Base-by-base conservation (phyloP, 2,329 filamentous ascomycete species). In the Metarhizium brunneum region DNA sequence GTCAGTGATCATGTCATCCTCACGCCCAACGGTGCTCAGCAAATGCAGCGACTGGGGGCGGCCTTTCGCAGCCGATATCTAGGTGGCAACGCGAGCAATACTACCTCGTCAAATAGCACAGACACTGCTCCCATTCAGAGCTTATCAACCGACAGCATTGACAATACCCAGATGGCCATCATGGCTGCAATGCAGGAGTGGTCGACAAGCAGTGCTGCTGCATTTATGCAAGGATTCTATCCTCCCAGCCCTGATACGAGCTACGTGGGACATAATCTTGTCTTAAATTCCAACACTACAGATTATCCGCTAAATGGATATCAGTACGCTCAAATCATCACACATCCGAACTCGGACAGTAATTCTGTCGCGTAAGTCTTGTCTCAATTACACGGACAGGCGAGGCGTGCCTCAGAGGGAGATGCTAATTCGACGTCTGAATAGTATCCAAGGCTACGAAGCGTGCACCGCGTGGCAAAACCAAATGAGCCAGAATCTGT, bases 201-300 rank as follows among this genome's bases (percentile, higher is more conserved):
- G 64, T 65, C 92, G 36, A 81, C 84, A 53, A 84, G 80, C 58
- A 84, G 88, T 2, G 89, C 88, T 38, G 74, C 82, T 53, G 90
- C 86, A 0, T 95, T 95, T 69, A 72, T 94, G 62, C 91, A 96
- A 67, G 90, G 87, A 4, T 76, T 96, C 4, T 96, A 95, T 65
- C 90, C 91, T 2, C 88, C 90, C 0, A 78, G 55, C 13, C 55
- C 54, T 13, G 69, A 68, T 4, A 68, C 67, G 25, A 48, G 57
- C 10, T 65, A 68, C 40, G 73, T 79, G 13, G 75, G 82, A 59
- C 80, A 76, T 42, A 63, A 69, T 47, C 62, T 64, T 38, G 54
- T 54, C 4, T 43, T 56, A 2, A 54, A 57, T 6, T 60, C 83
- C 11, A 81, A 78, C 4, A 69, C 73, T 2, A 73, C 87, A 6